Evolutionary conservation across 495 filamentous ascomycete genomes (phyloP), one percentile per base, ranked within the genome.

Genomic region (Daldinia bambusicola): DNA sequence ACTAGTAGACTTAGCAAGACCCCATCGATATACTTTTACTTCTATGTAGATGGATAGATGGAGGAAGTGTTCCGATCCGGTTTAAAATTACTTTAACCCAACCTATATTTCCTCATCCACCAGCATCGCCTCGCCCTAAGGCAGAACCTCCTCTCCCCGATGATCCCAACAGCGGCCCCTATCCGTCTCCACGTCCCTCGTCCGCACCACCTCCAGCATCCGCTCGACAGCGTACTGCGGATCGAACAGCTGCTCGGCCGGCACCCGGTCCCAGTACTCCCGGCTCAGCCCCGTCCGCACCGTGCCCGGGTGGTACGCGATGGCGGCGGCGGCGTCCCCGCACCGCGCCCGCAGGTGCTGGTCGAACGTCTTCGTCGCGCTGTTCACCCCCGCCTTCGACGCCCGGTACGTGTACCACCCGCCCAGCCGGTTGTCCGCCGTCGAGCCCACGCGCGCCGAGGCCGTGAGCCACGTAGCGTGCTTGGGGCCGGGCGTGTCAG

Each of bases 251-350:
- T 88, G 88, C 52, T 85, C 86, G 63, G 85, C 82, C 45, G 74
- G 82, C 74, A 86, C 85, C 53, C 73, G 84, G 0, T 74, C 83
- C 92, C 90, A 94, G 74, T 90, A 95, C 45, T 89, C 90, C 70
- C 80, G 84, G 53, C 89, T 92, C 71, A 96, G 80, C 12, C 84
- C 89, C 50, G 92, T 94, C 78, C 86, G 89, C 41, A 96, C 92
- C 8, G 92, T 95, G 1, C 93, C 92, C 4, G 92, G 93, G 80
- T 96, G 93, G 77, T 95, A 81, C n/a, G 83, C 85, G 4, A 97
- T 80, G 0, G 85, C 85, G 66, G 20, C 50, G 4, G 89, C 90
- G 45, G 85, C 88, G 4, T 84, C 84, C 0, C 83, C 87, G 45
- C 84, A 83, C 13, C 80, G 80, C 16, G 79, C 76, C 56, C 75